Evolutionary conservation across 139 green algal species (phyloP).

Genomic region (Chlamydomonas asymmetrica): DNA sequence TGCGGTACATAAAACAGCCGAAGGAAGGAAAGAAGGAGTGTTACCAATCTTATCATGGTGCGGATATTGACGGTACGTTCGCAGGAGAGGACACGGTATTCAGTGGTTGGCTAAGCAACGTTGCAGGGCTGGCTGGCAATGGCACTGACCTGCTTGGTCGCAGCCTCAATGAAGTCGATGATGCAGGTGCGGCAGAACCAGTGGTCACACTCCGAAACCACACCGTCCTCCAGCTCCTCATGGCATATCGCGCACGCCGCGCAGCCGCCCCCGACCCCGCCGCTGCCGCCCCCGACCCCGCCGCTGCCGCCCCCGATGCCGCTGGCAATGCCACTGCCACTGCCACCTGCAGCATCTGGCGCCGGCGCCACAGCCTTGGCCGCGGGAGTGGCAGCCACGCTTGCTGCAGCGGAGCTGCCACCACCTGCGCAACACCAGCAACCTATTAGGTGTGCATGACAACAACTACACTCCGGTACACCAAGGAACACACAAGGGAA

Average conservation of each 20-base stretch:
- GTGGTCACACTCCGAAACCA: constrained; percentile 68
- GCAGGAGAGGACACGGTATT: too few relatives aligned
- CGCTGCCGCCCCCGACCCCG: neutral
- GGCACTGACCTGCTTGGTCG: constrained; percentile 27
- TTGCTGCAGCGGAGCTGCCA: neutral
- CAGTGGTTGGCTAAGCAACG: too few relatives aligned
- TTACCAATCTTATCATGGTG: too few relatives aligned
- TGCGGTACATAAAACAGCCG: too few relatives aligned
- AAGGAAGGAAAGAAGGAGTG: too few relatives aligned
- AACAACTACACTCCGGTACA: too few relatives aligned
- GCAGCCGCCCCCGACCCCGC: constrained; percentile 4
- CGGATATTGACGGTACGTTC: too few relatives aligned
- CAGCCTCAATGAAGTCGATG: constrained; percentile 65
- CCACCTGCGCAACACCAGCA: neutral
- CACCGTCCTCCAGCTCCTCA: constrained; percentile 71
- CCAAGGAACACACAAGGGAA: too few relatives aligned
- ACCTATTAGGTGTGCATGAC: too few relatives aligned
- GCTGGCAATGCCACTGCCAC: constrained; percentile 6
- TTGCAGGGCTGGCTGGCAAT: too few relatives aligned
- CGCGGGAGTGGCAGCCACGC: neutral
- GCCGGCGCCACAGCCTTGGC: neutral
- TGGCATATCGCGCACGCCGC: constrained; percentile 72
- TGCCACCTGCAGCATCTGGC: constrained; percentile 6
- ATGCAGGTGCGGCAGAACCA: constrained; percentile 84
- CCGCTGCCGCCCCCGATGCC: neutral